Evolutionary conservation across 208 protist species (phyloP).

Genomic region (Acanthamoeba sp.): DNA sequence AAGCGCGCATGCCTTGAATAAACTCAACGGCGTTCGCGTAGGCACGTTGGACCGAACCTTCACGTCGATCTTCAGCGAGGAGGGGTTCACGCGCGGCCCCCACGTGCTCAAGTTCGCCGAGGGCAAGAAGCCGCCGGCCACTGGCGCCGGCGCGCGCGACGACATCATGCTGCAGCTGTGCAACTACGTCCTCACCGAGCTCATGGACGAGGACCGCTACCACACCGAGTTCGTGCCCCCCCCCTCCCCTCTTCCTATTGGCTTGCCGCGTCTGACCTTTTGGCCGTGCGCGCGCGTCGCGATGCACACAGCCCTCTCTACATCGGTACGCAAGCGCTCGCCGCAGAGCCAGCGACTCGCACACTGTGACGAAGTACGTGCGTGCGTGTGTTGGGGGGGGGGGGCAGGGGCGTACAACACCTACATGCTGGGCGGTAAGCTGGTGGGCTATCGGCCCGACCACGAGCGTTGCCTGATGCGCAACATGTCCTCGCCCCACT

Average conservation of each 20-base stretch:
- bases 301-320: background rate
- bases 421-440: background rate
- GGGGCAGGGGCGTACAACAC: background rate
- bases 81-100: background rate
- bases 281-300: too few species aligned
- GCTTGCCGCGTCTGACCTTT: background rate
- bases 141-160: background rate
- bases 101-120: conserved; percentile 10
- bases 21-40: too few species aligned
- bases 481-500: conserved; percentile 71
- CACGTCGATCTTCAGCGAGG: conserved; percentile 12
- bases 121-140: background rate
- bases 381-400: background rate
- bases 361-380: background rate
- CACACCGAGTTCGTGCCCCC: conserved; percentile 27
- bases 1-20: background rate
- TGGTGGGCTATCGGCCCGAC: conserved; percentile 59
- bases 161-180: conserved; percentile 31
- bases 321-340: too few species aligned
- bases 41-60: conserved; percentile 34
- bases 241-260: background rate
- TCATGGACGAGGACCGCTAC: conserved; percentile 53
- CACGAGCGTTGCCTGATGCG: conserved; percentile 71
- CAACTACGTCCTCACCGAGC: conserved; percentile 56
- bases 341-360: too few species aligned